Conservation (phyloP, 116 monocot species). For the Papilionanthe hybrid region DNA sequence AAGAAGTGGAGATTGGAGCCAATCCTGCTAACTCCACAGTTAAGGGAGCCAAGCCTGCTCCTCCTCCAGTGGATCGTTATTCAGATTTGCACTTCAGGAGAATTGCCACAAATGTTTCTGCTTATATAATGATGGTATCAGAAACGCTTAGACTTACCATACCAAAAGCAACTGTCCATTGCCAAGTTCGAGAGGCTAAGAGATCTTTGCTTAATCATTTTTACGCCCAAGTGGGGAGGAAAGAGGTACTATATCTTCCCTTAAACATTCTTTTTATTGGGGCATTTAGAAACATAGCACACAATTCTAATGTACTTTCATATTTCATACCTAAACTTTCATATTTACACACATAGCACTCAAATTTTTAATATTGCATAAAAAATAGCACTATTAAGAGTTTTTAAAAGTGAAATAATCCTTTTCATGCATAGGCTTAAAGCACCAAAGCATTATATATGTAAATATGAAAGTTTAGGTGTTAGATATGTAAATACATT, state of each 20-base stretch:
- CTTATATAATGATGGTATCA: conserved; percentile 84
- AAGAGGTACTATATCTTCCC: conserved; percentile 49
- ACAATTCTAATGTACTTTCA: too few relatives aligned
- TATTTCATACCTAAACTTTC: too few relatives aligned
- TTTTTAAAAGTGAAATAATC: too few relatives aligned
- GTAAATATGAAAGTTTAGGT: too few relatives aligned
- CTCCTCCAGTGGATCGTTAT: conserved; percentile 62
- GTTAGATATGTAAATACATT: too few relatives aligned
- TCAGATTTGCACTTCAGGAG: conserved; percentile 76
- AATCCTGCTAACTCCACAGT: background rate
- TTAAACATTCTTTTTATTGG: background rate
- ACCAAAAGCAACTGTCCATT: conserved; percentile 85
- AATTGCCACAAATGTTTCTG: conserved; percentile 92
- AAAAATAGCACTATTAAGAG: too few relatives aligned
- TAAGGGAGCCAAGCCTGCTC: conserved; percentile 40
- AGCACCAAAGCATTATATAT: too few relatives aligned
- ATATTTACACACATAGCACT: too few relatives aligned
- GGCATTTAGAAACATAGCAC: too few relatives aligned
- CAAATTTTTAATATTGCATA: too few relatives aligned
- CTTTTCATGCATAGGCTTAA: too few relatives aligned
- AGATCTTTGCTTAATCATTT: conserved; percentile 70
- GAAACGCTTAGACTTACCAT: conserved; percentile 76
- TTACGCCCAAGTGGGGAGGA: conserved; percentile 78
- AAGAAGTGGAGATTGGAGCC: conserved; percentile 54
- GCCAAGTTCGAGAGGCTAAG: conserved; percentile 90